A percentile compares a stretch with the other conserved stretches of the same genome.
These are phyloP conservation scores for Tetraselmis chui DNA, from an alignment of 139 green algal genomes.

Conservation along the genomic window DNA sequence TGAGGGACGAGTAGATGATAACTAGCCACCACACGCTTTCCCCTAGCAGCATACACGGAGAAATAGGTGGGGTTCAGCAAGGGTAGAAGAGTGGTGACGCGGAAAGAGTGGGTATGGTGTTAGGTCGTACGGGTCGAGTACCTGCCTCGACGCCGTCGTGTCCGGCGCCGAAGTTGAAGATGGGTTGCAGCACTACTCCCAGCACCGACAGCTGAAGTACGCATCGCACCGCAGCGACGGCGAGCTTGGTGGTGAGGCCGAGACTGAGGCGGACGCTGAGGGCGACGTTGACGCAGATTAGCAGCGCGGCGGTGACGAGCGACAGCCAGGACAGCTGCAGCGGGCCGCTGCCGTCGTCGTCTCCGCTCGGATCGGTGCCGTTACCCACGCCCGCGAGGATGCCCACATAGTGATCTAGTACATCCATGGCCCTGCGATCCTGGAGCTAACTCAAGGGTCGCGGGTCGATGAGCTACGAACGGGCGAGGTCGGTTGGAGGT, in stretches of 20 bases:
- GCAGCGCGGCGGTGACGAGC: background rate
- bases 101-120: too few species aligned
- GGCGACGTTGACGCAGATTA: background rate
- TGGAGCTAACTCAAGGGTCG: too few species aligned
- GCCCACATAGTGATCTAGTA: too few species aligned
- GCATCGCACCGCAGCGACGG: slow-evolving; percentile 4
- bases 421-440: too few species aligned
- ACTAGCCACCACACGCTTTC: background rate
- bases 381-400: background rate
- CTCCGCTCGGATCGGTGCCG: background rate
- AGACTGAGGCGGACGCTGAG: background rate
- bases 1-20: background rate
- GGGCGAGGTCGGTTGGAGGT: too few species aligned
- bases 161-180: background rate
- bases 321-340: background rate
- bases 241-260: slow-evolving; percentile 1
- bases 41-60: too few species aligned
- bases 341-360: background rate
- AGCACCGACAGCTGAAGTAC: slow-evolving; percentile 12
- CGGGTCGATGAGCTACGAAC: too few species aligned
- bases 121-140: too few species aligned
- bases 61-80: too few species aligned
- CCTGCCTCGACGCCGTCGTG: background rate
- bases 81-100: too few species aligned
- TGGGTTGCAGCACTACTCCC: slow-evolving; percentile 8